Percentiles rank a stretch among this genome's conserved stretches.
Evolutionary conservation across 768 basidiomycete genomes (phyloP).

Genomic region (Pisolithus orientalis): DNA sequence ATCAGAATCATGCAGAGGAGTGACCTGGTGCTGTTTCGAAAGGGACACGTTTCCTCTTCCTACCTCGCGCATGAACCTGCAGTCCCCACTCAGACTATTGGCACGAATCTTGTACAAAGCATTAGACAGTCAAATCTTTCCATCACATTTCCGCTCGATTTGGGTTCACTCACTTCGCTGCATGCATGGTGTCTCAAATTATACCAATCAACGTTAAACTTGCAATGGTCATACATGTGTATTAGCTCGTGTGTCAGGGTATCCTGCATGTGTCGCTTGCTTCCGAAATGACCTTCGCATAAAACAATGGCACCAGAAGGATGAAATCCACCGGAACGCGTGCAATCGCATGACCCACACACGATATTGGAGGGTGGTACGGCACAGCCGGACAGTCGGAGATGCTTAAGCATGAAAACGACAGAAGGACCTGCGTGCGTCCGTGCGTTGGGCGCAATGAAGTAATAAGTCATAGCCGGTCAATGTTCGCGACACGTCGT

Average conservation of each 20-base stretch:
- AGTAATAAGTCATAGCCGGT: too few relatives aligned
- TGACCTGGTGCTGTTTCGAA: conserved; percentile 92
- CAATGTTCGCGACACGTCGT: too few relatives aligned
- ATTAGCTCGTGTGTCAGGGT: conserved; percentile 91
- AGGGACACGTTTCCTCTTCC: conserved; percentile 70
- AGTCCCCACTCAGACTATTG: conserved; percentile 91
- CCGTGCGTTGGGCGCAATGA: background rate
- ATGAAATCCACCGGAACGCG: conserved; percentile 78
- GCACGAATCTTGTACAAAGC: conserved; percentile 75
- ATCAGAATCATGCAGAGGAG: conserved; percentile 7
- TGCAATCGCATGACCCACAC: conserved; percentile 78
- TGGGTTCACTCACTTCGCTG: conserved; percentile 69
- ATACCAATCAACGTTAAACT: conserved; percentile 89
- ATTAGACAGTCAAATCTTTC: background rate
- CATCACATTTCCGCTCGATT: background rate
- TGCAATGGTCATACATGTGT: conserved; percentile 93
- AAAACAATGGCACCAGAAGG: conserved; percentile 74
- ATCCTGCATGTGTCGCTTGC: conserved; percentile 85
- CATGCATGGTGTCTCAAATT: conserved; percentile 94
- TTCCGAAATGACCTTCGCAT: conserved; percentile 79
- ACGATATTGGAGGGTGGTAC: conserved; percentile 69
- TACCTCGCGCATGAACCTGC: conserved; percentile 78
- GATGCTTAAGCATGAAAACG: conserved; percentile 88
- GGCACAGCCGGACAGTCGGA: conserved; percentile 66
- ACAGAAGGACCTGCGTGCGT: conserved; percentile 65